Evolutionary conservation across 306 rosid species (phyloP).

Genomic region (Trifolium pratense): DNA sequence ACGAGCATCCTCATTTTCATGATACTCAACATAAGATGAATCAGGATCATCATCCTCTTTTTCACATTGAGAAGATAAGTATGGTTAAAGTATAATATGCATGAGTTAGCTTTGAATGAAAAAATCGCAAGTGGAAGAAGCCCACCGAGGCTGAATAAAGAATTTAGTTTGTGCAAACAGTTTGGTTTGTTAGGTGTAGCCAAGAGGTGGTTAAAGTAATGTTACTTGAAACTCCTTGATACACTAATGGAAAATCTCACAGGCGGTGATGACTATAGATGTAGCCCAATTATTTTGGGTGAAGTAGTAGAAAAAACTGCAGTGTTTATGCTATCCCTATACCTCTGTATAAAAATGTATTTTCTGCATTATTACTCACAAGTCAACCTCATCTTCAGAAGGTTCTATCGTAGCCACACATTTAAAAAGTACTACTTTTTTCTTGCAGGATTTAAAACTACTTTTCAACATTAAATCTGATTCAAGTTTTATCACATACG

Average conservation of each 20-base stretch:
- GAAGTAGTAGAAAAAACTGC: not conserved
- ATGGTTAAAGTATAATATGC: not conserved
- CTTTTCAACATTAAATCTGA: not conserved
- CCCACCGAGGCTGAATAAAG: not conserved
- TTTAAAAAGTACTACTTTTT: not conserved
- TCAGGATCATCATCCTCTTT: not conserved
- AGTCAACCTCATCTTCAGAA: not conserved
- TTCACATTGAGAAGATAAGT: not conserved
- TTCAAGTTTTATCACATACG: not conserved
- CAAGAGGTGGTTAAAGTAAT: not conserved
- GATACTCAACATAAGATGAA: slow-evolving; percentile 2
- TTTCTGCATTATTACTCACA: not conserved
- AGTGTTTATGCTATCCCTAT: not conserved
- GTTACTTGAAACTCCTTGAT: slow-evolving; percentile 7
- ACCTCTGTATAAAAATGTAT: not conserved
- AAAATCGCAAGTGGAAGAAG: not conserved
- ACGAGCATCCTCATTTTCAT: not conserved
- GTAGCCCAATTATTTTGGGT: not conserved
- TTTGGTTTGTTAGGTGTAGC: not conserved
- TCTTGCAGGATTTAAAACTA: not conserved
- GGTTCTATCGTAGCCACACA: not conserved
- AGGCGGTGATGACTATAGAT: not conserved
- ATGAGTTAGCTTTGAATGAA: not conserved
- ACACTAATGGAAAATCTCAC: not conserved
- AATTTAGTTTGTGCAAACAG: not conserved